A percentile compares a stretch with the other conserved stretches of the same genome.
Evolutionary conservation across 768 basidiomycete species (phyloP).

Genomic region (Rhodotorula kratochvilovae): DNA sequence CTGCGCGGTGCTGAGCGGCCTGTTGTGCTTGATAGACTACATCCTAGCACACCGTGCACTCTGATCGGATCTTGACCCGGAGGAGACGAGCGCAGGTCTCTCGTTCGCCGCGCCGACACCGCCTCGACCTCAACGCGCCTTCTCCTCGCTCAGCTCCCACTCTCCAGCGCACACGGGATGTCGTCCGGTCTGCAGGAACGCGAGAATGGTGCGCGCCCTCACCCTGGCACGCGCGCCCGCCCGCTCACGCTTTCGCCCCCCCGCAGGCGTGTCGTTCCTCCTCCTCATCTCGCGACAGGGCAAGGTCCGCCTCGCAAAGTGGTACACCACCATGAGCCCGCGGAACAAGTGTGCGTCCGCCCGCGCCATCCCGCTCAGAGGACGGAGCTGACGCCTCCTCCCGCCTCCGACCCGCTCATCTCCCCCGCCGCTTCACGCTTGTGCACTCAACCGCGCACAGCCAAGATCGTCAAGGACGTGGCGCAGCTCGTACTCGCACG

Average conservation of each 20-base stretch:
- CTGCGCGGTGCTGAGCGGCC: too few relatives aligned
- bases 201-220: constrained; percentile 26
- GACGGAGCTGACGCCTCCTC: not conserved
- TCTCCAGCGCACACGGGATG: constrained; percentile 5
- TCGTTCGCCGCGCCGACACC: not conserved
- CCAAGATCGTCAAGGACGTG: constrained; percentile 91
- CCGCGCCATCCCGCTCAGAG: not conserved
- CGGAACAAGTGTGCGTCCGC: constrained; percentile 50
- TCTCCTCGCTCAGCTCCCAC: not conserved
- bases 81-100: too few relatives aligned
- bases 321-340: constrained; percentile 79
- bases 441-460: constrained; percentile 1
- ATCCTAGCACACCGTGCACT: too few relatives aligned
- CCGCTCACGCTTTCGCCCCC: constrained; percentile 53
- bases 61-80: too few relatives aligned
- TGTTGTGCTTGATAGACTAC: too few relatives aligned
- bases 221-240: not conserved
- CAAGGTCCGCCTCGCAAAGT: constrained; percentile 90
- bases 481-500: constrained; percentile 80
- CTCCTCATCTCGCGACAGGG: constrained; percentile 92
- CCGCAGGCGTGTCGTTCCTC: constrained; percentile 66
- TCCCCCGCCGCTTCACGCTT: too few relatives aligned
- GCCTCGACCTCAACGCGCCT: not conserved
- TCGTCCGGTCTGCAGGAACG: constrained; percentile 34
- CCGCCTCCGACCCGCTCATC: not conserved